Evolutionary conservation across 2,329 filamentous ascomycete species (phyloP).

Genomic region (Pseudogymnoascus sp.): DNA sequence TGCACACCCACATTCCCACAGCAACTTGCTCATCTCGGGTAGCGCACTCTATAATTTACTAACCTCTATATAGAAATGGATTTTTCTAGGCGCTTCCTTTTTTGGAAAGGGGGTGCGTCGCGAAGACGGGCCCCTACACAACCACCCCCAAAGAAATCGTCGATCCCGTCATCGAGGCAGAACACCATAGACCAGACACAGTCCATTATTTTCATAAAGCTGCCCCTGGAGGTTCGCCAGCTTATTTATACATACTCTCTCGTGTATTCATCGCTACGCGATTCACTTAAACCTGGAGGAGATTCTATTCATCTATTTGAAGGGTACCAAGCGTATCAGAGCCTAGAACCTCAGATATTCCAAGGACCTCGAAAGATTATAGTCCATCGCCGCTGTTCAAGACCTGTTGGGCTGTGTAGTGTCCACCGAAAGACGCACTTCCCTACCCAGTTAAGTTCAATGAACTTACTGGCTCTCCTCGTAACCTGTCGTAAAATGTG

Average conservation of each 20-base stretch:
- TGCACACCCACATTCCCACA: not conserved
- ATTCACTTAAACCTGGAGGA: not conserved
- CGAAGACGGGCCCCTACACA: not conserved
- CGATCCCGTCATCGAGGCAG: not conserved
- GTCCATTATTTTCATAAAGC: not conserved
- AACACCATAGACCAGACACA: not conserved
- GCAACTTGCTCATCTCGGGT: not conserved
- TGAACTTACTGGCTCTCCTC: not conserved
- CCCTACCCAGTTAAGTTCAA: not conserved
- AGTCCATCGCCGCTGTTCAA: not conserved
- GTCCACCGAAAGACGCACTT: not conserved
- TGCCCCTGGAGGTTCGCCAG: not conserved
- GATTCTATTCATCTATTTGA: not conserved
- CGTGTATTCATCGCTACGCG: not conserved
- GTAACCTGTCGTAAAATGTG: not conserved
- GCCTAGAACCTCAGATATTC: too few relatives aligned
- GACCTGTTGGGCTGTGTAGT: not conserved
- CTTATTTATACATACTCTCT: not conserved
- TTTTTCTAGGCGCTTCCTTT: not conserved
- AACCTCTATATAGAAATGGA: not conserved
- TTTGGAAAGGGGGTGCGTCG: not conserved
- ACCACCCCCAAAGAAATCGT: not conserved
- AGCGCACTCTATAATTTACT: not conserved
- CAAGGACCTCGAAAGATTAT: not conserved
- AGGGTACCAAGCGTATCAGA: not conserved